phyloP scores from a whole-genome alignment of 371 early-diverging fungal genomes.

The Entomophthora muscae region DNA sequence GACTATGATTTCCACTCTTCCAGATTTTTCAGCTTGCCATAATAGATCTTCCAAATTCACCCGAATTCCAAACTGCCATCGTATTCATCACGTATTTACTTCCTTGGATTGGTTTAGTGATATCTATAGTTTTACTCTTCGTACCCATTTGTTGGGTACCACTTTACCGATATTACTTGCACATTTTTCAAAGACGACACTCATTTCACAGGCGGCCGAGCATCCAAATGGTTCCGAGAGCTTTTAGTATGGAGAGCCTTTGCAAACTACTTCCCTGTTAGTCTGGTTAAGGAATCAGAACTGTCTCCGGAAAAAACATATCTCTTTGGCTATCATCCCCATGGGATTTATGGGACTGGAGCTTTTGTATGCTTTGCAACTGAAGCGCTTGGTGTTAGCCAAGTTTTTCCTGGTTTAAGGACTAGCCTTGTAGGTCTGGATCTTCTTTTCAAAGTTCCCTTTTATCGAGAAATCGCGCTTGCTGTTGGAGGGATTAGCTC shows the following conservation, averaged over 20 bases:
- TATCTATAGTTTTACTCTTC: no score
- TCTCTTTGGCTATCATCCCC: slow-evolving; percentile 59
- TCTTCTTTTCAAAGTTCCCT: slow-evolving; percentile 38
- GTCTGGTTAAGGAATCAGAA: slow-evolving; percentile 24
- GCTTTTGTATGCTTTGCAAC: slow-evolving; percentile 65
- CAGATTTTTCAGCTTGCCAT: no score
- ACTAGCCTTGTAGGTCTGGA: slow-evolving; percentile 35
- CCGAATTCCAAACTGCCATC: no score
- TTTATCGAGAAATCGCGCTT: slow-evolving; percentile 52
- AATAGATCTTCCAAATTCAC: no score
- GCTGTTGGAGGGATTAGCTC: slow-evolving; percentile 50
- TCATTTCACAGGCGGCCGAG: slow-evolving; percentile 65
- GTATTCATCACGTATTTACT: no score
- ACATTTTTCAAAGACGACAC: no score
- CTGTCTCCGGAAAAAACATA: slow-evolving; percentile 38
- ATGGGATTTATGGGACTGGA: slow-evolving; percentile 68
- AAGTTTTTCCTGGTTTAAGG: slow-evolving; percentile 41
- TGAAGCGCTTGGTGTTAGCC: slow-evolving; percentile 37
- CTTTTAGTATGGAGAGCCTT: slow-evolving; percentile 48
- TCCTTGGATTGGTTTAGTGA: no score
- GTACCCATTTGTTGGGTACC: no score
- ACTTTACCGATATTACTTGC: no score
- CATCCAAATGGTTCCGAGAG: slow-evolving; percentile 31
- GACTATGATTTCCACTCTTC: no score
- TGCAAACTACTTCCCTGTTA: slow-evolving; percentile 60